Evolutionary conservation across 2,329 filamentous ascomycete genomes (phyloP).

Genomic region (Leptographium wingfieldii): DNA sequence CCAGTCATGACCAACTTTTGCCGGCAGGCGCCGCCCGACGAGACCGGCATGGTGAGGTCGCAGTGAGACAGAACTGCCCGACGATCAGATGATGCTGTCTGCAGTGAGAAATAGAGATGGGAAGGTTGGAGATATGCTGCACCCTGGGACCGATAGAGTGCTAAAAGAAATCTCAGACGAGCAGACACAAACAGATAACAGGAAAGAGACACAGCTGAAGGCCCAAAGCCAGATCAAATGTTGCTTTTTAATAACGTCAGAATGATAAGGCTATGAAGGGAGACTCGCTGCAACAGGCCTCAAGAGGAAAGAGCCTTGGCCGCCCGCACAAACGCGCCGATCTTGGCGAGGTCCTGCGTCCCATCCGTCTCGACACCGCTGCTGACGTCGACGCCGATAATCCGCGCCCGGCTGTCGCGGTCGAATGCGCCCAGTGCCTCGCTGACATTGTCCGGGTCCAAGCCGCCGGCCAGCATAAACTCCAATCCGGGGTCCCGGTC

Average conservation of each 20-base stretch:
- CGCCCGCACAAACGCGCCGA: conserved; percentile 64
- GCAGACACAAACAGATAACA: neutral
- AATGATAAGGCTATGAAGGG: neutral
- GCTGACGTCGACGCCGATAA: conserved; percentile 76
- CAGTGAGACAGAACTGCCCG: neutral
- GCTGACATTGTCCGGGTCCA: conserved; percentile 68
- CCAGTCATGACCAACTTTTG: conserved; percentile 11
- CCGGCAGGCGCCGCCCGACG: neutral
- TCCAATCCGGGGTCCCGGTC: conserved; percentile 56
- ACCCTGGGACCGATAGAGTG: neutral
- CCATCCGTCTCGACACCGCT: conserved; percentile 92
- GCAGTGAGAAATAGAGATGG: neutral
- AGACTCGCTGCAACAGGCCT: conserved; percentile 1
- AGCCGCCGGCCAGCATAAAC: conserved; percentile 72
- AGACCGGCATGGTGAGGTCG: neutral
- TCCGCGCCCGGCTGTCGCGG: conserved; percentile 31
- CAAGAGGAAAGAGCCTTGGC: conserved; percentile 45
- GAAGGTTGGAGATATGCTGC: neutral
- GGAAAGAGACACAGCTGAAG: neutral
- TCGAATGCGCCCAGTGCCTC: conserved; percentile 52
- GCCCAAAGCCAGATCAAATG: neutral
- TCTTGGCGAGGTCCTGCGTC: conserved; percentile 68
- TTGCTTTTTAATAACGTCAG: neutral
- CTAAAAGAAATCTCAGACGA: neutral
- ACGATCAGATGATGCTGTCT: neutral